Base-by-base conservation (phyloP, 1,284 basidiomycete genomes). In the Gomphus sp. region DNA sequence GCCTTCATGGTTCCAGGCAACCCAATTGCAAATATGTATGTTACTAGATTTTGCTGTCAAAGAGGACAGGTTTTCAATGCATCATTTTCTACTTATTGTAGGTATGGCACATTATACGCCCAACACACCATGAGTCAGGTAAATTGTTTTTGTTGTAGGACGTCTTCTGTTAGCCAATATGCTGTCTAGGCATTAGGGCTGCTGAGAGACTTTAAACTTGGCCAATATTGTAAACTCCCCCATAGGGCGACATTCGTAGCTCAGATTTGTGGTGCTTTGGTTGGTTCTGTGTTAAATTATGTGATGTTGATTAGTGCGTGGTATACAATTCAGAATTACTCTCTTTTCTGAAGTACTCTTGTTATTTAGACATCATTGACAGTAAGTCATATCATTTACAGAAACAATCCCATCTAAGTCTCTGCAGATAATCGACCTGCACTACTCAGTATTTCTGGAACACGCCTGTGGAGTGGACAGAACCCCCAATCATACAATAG, bases 151-250 rank as follows among this genome's bases (percentile, higher is more conserved):
- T n/a, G n/a, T n/a, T n/a, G 8, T 34, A 14, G 4, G 33, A 31
- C 45, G 22, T 47, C 4, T 22, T 33, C n/a, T 31, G 70, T 63
- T 70, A 69, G 65, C 69, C 67, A 66, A 66, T 8, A n/a, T 41
- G 10, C 12, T 39, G n/a, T 53, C n/a, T 36, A 72, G 60, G 69
- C 68, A 9, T 66, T 74, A 33, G 64, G 63, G 3, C 70, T 77
- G 55, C 68, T 76, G 0, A 68, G 71, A 45, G 76, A 78, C 62
- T 68, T 78, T 52, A 76, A 76, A 64, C 66, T 76, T 50, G 77
- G 76, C 12, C 80, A 81, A 66, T 82, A 86, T 69, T 80, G 80
- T 63, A 86, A 86, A 70, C 73, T 88, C 45, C 80, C 84, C 14
- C 85, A 85, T 18, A 74, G 79, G 0, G 76, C 78, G 1, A 84